phyloP scores from a whole-genome alignment of 306 rosid genomes.

The Purshia tridentata region DNA sequence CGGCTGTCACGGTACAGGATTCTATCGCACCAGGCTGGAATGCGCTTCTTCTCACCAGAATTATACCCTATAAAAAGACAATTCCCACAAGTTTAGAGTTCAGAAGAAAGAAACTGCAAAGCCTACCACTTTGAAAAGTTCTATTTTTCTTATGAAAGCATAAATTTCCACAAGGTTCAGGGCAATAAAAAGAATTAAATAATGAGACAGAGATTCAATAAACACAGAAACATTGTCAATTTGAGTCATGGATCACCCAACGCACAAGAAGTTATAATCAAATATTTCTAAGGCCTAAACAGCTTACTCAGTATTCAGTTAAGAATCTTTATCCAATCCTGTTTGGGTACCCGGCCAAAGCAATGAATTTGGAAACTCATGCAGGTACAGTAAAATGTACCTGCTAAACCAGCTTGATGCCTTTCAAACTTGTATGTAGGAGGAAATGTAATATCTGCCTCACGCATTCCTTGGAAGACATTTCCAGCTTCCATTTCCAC shows the following conservation, averaged over 20 bases:
- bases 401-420: conserved; percentile 94
- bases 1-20: conserved; percentile 89
- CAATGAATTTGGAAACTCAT: neutral
- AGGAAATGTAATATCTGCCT: conserved; percentile 81
- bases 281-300: neutral
- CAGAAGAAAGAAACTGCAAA: conserved; percentile 24
- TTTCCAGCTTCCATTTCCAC: conserved; percentile 96
- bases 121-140: conserved; percentile 4
- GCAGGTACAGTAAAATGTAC: conserved; percentile 34
- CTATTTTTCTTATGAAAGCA: conserved; percentile 6
- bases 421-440: conserved; percentile 97
- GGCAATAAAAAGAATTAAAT: conserved; percentile 10
- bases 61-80: conserved; percentile 66
- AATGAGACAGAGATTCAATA: neutral
- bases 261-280: neutral
- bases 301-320: conserved; percentile 11
- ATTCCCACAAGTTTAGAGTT: conserved; percentile 22
- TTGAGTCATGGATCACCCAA: neutral
- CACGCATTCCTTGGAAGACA: conserved; percentile 99
- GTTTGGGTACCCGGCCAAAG: neutral
- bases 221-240: neutral
- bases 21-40: conserved; percentile 99
- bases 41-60: conserved; percentile 98
- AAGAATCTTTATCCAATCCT: conserved; percentile 2
- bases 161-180: conserved; percentile 14